phyloP scores from a whole-genome alignment of 2,329 filamentous ascomycete species.

The Pseudofabraea citricarpa region DNA sequence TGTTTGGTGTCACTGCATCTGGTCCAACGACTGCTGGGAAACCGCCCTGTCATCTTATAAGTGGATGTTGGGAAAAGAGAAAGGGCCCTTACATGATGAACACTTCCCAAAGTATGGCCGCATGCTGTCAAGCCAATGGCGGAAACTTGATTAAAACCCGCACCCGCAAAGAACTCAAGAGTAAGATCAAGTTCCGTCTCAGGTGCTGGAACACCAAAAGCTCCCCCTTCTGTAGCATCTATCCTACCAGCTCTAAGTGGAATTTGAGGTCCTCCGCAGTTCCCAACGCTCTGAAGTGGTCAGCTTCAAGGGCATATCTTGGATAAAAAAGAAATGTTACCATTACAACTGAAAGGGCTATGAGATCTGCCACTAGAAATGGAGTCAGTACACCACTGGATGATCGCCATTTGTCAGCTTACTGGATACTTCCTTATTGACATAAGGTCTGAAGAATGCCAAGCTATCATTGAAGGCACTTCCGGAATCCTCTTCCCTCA shows the following conservation, averaged over 20 bases:
- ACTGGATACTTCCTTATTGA: slow-evolving; percentile 8
- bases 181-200: slow-evolving; percentile 48
- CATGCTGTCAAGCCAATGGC: slow-evolving; percentile 57
- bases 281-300: slow-evolving; percentile 44
- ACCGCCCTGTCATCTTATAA: slow-evolving; percentile 22
- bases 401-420: slow-evolving; percentile 4
- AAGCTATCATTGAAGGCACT: slow-evolving; percentile 38
- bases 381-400: background rate
- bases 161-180: slow-evolving; percentile 46
- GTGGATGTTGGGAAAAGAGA: background rate
- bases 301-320: slow-evolving; percentile 35
- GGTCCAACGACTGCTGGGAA: slow-evolving; percentile 47
- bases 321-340: background rate
- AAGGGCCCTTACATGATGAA: slow-evolving; percentile 35
- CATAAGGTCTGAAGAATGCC: slow-evolving; percentile 13
- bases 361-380: slow-evolving; percentile 32
- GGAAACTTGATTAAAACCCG: slow-evolving; percentile 49
- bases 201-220: slow-evolving; percentile 48
- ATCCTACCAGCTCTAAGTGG: slow-evolving; percentile 45
- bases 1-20: slow-evolving; percentile 30
- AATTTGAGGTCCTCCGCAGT: slow-evolving; percentile 51
- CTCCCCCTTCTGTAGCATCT: slow-evolving; percentile 44
- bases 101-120: slow-evolving; percentile 55
- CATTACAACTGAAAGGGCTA: slow-evolving; percentile 45
- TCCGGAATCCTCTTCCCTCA: slow-evolving; percentile 49